These are phyloP conservation scores for Eustoma russellianum DNA, from an alignment of 257 asterid genomes.

Conservation along the genomic window DNA sequence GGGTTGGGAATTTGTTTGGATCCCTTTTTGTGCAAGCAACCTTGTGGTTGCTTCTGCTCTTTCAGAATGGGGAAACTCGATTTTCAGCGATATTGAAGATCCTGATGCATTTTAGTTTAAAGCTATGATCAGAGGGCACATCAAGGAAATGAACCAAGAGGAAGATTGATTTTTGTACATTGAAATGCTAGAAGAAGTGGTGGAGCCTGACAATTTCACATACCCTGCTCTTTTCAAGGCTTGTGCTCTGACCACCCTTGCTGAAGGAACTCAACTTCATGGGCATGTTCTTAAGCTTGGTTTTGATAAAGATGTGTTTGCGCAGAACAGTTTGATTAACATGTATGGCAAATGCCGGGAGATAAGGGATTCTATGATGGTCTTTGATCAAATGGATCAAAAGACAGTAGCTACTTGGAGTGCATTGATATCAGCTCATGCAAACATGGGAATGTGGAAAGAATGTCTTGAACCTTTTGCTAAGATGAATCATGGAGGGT, in stretches of 20 bases:
- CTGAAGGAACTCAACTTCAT: constrained; percentile 60
- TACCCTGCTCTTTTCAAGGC: constrained; percentile 61
- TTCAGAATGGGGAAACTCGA: constrained; percentile 74
- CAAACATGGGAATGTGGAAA: constrained; percentile 44
- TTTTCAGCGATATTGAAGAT: constrained; percentile 41
- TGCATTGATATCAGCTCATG: constrained; percentile 60
- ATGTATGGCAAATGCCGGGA: constrained; percentile 69
- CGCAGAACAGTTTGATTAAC: constrained; percentile 61
- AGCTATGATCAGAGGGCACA: constrained; percentile 53
- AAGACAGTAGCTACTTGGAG: constrained; percentile 85
- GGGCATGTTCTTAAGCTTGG: constrained; percentile 60
- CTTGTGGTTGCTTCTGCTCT: constrained; percentile 68
- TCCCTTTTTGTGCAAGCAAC: constrained; percentile 57
- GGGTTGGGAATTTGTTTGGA: constrained; percentile 57
- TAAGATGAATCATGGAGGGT: constrained; percentile 34
- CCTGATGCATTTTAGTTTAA: constrained; percentile 62
- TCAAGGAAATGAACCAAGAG: constrained; percentile 33
- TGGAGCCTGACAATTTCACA: constrained; percentile 55
- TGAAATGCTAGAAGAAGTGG: constrained; percentile 51
- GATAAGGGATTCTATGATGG: constrained; percentile 23
- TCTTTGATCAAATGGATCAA: constrained; percentile 43
- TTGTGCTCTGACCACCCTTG: constrained; percentile 26
- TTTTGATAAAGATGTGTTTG: constrained; percentile 45
- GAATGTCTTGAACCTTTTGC: constrained; percentile 48
- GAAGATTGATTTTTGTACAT: constrained; percentile 35